Base-by-base conservation (phyloP, 2,329 filamentous ascomycete species). In the Sodiomyces alkalinus region DNA sequence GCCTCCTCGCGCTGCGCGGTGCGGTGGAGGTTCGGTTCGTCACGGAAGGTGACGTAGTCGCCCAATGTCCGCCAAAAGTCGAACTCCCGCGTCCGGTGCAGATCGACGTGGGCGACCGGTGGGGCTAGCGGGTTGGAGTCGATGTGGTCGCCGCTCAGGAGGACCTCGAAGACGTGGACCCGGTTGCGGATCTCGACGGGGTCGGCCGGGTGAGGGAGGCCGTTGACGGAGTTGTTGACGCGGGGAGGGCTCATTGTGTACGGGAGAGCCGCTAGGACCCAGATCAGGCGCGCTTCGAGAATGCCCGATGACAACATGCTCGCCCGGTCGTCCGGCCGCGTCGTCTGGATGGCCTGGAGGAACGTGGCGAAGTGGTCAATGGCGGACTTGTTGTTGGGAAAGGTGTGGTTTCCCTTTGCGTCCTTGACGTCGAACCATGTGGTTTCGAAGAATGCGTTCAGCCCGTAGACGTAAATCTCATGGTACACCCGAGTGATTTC, bases 11-110 rank as follows among this genome's bases (percentile, higher is more conserved):
- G 68, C 64, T 70, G 33, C 54, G 56, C 33, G 43, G 46, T 38
- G 17, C 38, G 33, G 3, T 44, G 45, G 5, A 65, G 56, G 18
- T 55, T 55, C 26, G 65, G 58, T 20, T 74, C 64, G 33, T 80
- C 71, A 36, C 74, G 67, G 17, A 54, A 47, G 20, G 65, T 68
- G 13, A 74, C 56, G 21, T 74, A 70, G 36, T 78, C 68, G 28
- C 74, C 83, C 11, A 93, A 61, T 16, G 69, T 65, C 44, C 76
- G 71, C 86, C 86, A 94, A 52, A 93, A 93, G 34, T 81, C 72
- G 29, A 80, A 60, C 39, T 86, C 75, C 18, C 74, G 62, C 19
- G 60, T 56, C 32, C 64, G 60, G 31, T 71, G 58, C 34, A 64
- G 60, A 36, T 70, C 65, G 16, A 59, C 54, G 35, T 59, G 57